Evolutionary conservation across 345 rosid genomes (phyloP).

Genomic region (Sisymbrium altissimum): DNA sequence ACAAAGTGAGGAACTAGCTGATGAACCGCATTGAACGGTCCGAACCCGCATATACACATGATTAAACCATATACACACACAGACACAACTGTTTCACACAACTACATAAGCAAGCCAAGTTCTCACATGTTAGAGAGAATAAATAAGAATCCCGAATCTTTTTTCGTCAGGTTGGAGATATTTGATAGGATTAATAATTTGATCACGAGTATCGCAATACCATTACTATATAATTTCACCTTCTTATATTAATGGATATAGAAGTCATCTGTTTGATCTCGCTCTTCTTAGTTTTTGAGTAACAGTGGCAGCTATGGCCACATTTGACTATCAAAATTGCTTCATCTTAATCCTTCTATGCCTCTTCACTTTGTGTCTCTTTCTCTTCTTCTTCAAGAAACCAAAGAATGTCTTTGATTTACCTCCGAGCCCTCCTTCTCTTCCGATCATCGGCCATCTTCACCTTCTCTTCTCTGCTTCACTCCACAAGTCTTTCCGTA

Average conservation of each 20-base stretch:
- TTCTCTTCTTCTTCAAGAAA: neutral
- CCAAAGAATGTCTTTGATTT: neutral
- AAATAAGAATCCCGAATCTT: too few relatives aligned
- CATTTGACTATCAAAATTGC: neutral
- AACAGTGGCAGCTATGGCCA: neutral
- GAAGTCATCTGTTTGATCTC: neutral
- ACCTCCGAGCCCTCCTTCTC: constrained; percentile 13
- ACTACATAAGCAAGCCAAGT: too few relatives aligned
- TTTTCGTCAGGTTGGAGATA: too few relatives aligned
- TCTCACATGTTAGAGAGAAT: too few relatives aligned
- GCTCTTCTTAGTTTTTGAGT: neutral
- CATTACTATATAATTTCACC: too few relatives aligned
- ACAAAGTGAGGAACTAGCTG: too few relatives aligned
- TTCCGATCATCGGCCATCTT: neutral
- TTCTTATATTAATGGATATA: neutral
- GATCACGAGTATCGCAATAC: too few relatives aligned
- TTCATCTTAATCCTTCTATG: neutral
- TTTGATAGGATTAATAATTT: too few relatives aligned
- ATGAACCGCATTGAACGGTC: too few relatives aligned
- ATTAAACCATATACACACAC: too few relatives aligned
- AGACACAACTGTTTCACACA: too few relatives aligned
- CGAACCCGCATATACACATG: too few relatives aligned
- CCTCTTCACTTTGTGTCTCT: neutral
- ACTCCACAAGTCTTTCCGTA: neutral
- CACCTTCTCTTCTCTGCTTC: neutral